Evolutionary conservation across 768 basidiomycete species (phyloP), one percentile per base, ranked within the genome.

Genomic region (Panaeolus papilionaceus): DNA sequence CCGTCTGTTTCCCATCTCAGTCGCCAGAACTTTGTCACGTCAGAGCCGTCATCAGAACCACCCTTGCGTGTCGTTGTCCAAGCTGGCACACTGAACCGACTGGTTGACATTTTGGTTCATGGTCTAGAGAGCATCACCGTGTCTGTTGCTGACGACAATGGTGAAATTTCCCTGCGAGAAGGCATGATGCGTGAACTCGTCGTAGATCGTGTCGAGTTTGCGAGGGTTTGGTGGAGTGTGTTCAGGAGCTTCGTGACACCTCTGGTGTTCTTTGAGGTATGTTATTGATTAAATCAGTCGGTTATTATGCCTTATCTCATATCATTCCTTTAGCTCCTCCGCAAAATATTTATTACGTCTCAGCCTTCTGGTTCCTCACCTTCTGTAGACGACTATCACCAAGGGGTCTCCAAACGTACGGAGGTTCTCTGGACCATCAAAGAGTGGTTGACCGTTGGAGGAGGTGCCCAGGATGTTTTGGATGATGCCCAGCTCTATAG

Each of bases 181-280:
- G 88, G 89, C 1, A 91, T 88, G 79, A 91, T 91, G 0, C 82
- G 92, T 39, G 89, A 92, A 61, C 79, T 94, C 49, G 81, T 88
- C 28, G 85, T 95, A 14, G 93, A 95, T 78, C 85, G 88, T 54
- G 79, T 74, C 1, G 93, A 94, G 73, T 95, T 92, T 78, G 83
- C 88, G 2, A 83, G 82, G 51, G 86, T 93, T 2, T 95, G 93
- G 92, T 95, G 93, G 92, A 89, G 85, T 68, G 87, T 88, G 20
- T 95, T 92, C 74, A 84, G 94, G 47, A 93, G 91, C 72, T 93
- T 95, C 70, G 86, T 95, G 9, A 89, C 91, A 0, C 93, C 94
- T 0, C 76, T 91, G 8, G 91, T 91, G 1, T 92, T 95, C 72
- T 94, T 95, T 75, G 93, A 95, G 88, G 94, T 93, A 72, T 61